Evolutionary conservation across 495 filamentous ascomycete genomes (phyloP), one percentile per base, ranked within the genome.

Genomic region (Lindgomyces ingoldianus): DNA sequence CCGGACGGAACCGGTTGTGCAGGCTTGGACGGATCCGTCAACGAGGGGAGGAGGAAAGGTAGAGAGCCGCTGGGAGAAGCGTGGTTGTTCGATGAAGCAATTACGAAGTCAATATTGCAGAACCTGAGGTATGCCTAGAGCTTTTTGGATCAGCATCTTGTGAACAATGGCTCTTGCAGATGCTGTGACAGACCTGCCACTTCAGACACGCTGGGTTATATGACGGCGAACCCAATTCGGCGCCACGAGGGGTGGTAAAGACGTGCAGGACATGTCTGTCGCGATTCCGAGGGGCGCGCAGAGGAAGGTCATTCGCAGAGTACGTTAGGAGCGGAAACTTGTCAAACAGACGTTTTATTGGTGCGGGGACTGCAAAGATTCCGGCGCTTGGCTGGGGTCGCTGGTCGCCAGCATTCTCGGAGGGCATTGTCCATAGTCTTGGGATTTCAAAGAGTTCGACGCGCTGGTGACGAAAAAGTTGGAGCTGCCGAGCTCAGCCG

Each of bases 121-220:
- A 98, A 87, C 71, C 85, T 91, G 58, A 98, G 80, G 76, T 92
- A 96, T 55, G 91, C 85, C 92, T 98, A 16, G 47, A 50, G 4
- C 36, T 19, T 22, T 51, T 6, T 11, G 18, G 44, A 16, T 64
- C 41, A 11, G n/a, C 29, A 57, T 33, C 24, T 1, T 36, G 14
- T 27, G 11, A 16, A 18, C 21, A 29, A 30, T 14, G n/a, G 10
- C 18, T 24, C 41, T 27, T 19, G 27, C 4, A 54, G 41, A n/a
- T 11, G 19, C 8, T 52, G 24, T 25, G 11, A 81, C 86, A 50
- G 71, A 92, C 93, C 88, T 97, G 94, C 92, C 91, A 97, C 77
- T 93, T 96, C 65, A 98, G 80, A 81, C 94, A 98, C 67, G 84
- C 84, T 2, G 94, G 94, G 76, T 98, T 97, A 78, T 90, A 96